A percentile compares a stretch with the other conserved stretches of the same genome.
phyloP scores from a whole-genome alignment of 2,329 filamentous ascomycete species.

The Sporothrix humicola region DNA sequence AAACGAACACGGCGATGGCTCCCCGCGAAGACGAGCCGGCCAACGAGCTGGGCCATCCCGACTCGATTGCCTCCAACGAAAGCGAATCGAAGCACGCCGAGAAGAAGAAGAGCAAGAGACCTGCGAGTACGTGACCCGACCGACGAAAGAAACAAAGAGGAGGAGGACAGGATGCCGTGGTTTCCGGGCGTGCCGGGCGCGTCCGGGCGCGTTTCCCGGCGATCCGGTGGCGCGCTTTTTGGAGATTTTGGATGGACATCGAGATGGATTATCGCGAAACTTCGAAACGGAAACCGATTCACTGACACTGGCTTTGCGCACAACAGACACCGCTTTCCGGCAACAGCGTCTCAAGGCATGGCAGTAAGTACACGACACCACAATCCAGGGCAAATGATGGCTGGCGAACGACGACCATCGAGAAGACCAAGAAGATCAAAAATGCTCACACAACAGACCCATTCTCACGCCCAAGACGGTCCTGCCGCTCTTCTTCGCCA shows the following conservation, averaged over 20 bases:
- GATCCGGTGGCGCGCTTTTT: slow-evolving; percentile 25
- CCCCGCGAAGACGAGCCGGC: slow-evolving; percentile 38
- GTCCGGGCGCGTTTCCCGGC: slow-evolving; percentile 3
- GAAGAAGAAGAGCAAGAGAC: slow-evolving; percentile 89
- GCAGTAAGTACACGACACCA: slow-evolving; percentile 70
- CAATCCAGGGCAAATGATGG: too few relatives aligned
- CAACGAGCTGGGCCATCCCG: slow-evolving; percentile 50
- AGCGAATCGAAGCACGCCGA: slow-evolving; percentile 60
- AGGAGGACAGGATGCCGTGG: neutral
- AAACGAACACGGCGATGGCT: slow-evolving; percentile 36
- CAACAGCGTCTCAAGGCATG: slow-evolving; percentile 98
- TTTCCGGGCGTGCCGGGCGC: slow-evolving; percentile 8
- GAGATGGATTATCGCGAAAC: neutral
- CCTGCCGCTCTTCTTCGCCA: slow-evolving; percentile 85
- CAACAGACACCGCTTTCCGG: slow-evolving; percentile 87
- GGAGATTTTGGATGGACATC: slow-evolving; percentile 11
- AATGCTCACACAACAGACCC: slow-evolving; percentile 60
- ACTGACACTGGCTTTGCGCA: neutral
- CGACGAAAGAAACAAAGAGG: neutral
- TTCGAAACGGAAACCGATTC: neutral
- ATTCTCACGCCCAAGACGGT: slow-evolving; percentile 96
- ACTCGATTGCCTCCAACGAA: slow-evolving; percentile 63
- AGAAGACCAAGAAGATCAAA: neutral
- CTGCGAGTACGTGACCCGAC: slow-evolving; percentile 70
- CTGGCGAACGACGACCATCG: too few relatives aligned